phyloP scores from a whole-genome alignment of 2,329 filamentous ascomycete species.

The Fusarium albosuccineum region DNA sequence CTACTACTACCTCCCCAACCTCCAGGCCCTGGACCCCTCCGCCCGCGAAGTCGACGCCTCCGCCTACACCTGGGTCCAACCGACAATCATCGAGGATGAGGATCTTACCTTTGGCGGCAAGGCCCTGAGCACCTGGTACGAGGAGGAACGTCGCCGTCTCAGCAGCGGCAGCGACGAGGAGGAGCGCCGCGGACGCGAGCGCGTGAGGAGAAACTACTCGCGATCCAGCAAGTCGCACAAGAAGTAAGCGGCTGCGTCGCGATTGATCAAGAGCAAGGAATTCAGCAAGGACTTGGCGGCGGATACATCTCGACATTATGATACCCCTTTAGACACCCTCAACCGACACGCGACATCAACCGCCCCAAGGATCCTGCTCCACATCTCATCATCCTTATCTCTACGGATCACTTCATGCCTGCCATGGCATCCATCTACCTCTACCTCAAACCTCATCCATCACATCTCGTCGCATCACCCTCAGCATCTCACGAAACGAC shows the following conservation, averaged over 20 bases:
- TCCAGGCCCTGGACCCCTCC: constrained; percentile 50
- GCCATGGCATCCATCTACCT: constrained; percentile 14
- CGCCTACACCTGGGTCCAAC: constrained; percentile 62
- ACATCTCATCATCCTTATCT: constrained; percentile 8
- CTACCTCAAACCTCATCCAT: constrained; percentile 5
- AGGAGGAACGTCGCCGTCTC: constrained; percentile 65
- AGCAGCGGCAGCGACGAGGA: constrained; percentile 56
- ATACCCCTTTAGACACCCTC: constrained; percentile 36
- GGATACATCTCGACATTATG: constrained; percentile 30
- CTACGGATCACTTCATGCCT: constrained; percentile 5
- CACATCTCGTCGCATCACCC: background rate
- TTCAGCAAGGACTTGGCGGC: constrained; percentile 8
- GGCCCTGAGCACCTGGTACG: constrained; percentile 70
- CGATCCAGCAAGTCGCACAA: constrained; percentile 48
- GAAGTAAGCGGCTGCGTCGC: constrained; percentile 43
- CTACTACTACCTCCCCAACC: constrained; percentile 53
- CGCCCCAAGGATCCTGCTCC: constrained; percentile 3
- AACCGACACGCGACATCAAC: constrained; percentile 14
- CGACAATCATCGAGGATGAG: constrained; percentile 71
- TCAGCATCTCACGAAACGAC: constrained; percentile 38
- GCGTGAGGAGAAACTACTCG: constrained; percentile 51
- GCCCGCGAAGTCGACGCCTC: constrained; percentile 51
- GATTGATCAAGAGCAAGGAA: constrained; percentile 12
- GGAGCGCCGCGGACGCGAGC: constrained; percentile 55
- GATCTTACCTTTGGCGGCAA: constrained; percentile 73